Evolutionary conservation across 345 rosid species (phyloP).

Genomic region (Rhizophora apiculata): DNA sequence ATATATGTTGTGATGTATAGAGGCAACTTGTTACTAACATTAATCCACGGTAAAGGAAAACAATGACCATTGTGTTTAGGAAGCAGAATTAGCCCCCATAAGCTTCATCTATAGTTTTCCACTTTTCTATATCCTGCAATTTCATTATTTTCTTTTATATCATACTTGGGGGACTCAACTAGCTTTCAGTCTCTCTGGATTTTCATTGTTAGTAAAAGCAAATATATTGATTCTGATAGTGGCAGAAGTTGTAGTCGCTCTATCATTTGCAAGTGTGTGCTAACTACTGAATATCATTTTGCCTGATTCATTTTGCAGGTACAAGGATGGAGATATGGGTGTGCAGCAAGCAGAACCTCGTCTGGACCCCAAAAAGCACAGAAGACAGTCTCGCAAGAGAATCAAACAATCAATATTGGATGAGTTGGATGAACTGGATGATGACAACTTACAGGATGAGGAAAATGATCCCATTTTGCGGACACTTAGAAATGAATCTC

Average conservation of each 20-base stretch:
- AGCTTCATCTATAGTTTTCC: neutral
- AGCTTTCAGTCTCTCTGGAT: no score
- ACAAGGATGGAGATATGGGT: constrained; percentile 76
- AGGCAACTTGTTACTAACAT: neutral
- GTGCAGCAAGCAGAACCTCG: constrained; percentile 80
- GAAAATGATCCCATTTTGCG: constrained; percentile 55
- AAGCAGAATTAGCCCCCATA: neutral
- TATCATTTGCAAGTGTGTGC: neutral
- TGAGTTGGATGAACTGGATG: constrained; percentile 56
- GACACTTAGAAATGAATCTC: constrained; percentile 51
- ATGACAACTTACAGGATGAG: constrained; percentile 34
- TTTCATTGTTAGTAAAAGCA: no score
- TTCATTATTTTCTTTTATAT: no score
- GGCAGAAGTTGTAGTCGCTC: no score
- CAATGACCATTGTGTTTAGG: neutral
- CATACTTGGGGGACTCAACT: no score
- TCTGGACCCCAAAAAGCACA: constrained; percentile 72
- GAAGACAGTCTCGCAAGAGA: constrained; percentile 74
- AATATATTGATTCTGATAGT: no score
- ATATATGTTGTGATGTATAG: neutral
- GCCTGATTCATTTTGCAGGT: constrained; percentile 35
- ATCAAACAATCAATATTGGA: constrained; percentile 62
- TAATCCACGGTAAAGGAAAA: neutral
- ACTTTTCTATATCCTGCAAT: no score
- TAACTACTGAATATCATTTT: neutral